Evolutionary conservation across 164 flowering plant species (phyloP), one percentile per base, ranked within the genome.

Genomic region (Brasenia schreberi): DNA sequence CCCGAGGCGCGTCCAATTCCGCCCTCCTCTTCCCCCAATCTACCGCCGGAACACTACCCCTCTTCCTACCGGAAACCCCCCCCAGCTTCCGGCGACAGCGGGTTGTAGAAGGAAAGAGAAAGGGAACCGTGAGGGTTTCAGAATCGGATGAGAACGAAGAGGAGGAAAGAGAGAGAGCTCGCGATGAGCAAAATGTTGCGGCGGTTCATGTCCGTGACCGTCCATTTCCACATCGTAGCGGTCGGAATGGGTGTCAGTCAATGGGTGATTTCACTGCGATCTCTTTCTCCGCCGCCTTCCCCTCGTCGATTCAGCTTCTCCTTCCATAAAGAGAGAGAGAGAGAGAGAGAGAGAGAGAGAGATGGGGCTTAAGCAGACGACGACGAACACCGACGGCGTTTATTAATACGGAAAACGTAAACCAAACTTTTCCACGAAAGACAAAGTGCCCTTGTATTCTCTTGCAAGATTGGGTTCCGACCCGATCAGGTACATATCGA

Each of bases 171-270:
- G 63, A 85, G 68, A 14, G 83, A 74, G 16, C 77, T 72, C 39
- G 83, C 64, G 19, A 81, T 6, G 0, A 82, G 27, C 18, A 86
- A 27, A 18, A 74, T 65, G 43, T 63, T 49, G 27, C 87, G 84
- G 81, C 86, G 77, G 67, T 87, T 74, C 52, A 81, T 80, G 79
- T 82, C 87, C 7, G 77, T 64, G 18, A 69, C 65, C 70, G 56
- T 49, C 56, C 56, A 49, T 49, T 14, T 49, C 56, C 14, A 49
- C 56, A 49, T 14, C 3, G 56, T 14, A 14, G 16, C 12, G 14
- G 56, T 4, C 56, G 56, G 16, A 2, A 14, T 49, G 56, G 56
- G 56, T 1, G 56, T 33, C 39, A 33, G 39, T 33, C 39, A 1
- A 3, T 33, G 39, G 39, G 39, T 33, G 39, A 33, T 33, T 49